Base-by-base conservation (phyloP, 345 rosid genomes). In the Eucalyptus tenuipes region DNA sequence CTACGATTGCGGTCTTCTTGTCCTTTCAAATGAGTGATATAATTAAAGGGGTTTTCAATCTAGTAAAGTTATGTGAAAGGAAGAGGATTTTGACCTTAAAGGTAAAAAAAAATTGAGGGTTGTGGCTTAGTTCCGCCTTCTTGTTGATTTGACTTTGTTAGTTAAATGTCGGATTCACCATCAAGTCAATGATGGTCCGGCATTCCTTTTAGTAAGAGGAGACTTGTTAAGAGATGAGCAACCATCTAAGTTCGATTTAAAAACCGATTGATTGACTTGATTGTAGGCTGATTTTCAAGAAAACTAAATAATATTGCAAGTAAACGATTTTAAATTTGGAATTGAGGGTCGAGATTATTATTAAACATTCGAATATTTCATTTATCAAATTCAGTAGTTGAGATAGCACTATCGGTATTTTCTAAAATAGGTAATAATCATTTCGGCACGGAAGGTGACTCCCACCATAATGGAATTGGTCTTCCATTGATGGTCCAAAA, bases 191-290 rank as follows among this genome's bases (percentile, higher is more conserved):
- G 8, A 27, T 6, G 17, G 33, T 61, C 68, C 8, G 2, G 8
- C 16, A 6, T 29, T 29, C 68, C 68, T 29, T 61, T 61, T 29
- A 29, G 8, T 61, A 12, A 61, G 17, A 29, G 4, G 66, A 9
- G 33, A 13, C 68, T 13, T 61, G 4, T 61, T 1, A 10, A 29
- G 31, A 13, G 33, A 61, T 3, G 31, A 29, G 33, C 68, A 61
- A 13, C 4, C 0, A 10, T 61, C 7, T 7, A 31, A 49, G 25
- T 50, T 40, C 1, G 6, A 29, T 61, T 61, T 29, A 3, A 13
- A 6, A 61, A 27, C 1, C 31, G 0, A 3, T 0, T 1, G 0
- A 13, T 33, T 3, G 4, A 61, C 8, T 61, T 61, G 33, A 13
- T 61, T 61, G 8, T 29, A 2, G 4, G 8, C 8, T 7, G 16